phyloP scores from a whole-genome alignment of 2,329 filamentous ascomycete genomes.

The Fusarium kyushuense region DNA sequence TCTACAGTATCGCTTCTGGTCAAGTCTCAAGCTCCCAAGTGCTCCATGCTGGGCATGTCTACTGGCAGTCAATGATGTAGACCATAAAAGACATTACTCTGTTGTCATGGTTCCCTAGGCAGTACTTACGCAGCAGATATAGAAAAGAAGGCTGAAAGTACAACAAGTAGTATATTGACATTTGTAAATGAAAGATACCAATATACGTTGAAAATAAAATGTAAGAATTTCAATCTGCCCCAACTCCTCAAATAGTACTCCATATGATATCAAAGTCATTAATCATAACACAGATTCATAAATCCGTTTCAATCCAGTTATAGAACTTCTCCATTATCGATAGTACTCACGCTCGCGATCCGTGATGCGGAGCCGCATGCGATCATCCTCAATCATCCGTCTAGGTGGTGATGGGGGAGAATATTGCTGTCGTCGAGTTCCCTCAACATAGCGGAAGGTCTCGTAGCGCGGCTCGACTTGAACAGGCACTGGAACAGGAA shows the following conservation, averaged over 20 bases:
- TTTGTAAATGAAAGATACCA: background rate
- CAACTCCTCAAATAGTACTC: slow-evolving; percentile 29
- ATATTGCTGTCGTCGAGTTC: slow-evolving; percentile 53
- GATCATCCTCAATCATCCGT: slow-evolving; percentile 51
- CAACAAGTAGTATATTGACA: background rate
- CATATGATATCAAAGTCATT: slow-evolving; percentile 29
- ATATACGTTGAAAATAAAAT: background rate
- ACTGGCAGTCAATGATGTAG: background rate
- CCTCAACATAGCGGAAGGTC: slow-evolving; percentile 66
- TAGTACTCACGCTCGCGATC: slow-evolving; percentile 54
- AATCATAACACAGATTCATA: slow-evolving; percentile 42
- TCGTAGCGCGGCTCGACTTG: slow-evolving; percentile 58
- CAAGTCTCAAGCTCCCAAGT: background rate
- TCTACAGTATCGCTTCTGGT: background rate
- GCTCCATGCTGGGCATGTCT: background rate
- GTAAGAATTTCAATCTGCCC: slow-evolving; percentile 20
- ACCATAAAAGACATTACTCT: background rate
- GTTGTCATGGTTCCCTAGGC: background rate
- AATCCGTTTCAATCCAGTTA: background rate
- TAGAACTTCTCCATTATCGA: slow-evolving; percentile 22
- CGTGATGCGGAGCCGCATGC: slow-evolving; percentile 50
- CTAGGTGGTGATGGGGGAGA: slow-evolving; percentile 49
- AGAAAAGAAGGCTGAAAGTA: background rate
- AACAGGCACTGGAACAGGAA: slow-evolving; percentile 59
- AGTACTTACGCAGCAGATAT: background rate